These are phyloP conservation scores for Tephrocybe sp. DNA, from an alignment of 768 basidiomycete species.

Conservation along the genomic window DNA sequence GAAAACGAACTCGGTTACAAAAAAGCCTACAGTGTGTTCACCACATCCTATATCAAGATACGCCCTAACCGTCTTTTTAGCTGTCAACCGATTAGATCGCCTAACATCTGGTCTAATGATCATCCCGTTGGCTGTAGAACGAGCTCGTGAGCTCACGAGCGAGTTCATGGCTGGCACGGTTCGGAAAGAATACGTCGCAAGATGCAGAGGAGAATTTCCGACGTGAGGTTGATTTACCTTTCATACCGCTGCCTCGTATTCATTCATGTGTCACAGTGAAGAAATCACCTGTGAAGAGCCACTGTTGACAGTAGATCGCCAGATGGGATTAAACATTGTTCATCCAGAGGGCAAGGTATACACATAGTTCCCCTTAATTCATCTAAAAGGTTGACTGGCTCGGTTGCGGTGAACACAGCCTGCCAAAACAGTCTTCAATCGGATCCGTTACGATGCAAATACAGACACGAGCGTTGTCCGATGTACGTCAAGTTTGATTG, in stretches of 20 bases:
- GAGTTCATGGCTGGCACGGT: constrained; percentile 85
- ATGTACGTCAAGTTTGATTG: constrained; percentile 47
- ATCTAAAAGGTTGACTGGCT: background rate
- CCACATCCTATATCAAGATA: background rate
- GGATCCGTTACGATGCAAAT: constrained; percentile 75
- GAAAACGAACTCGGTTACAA: constrained; percentile 79
- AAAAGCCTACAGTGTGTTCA: constrained; percentile 77
- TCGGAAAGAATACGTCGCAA: constrained; percentile 90
- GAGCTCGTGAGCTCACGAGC: constrained; percentile 68
- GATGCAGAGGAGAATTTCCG: constrained; percentile 85
- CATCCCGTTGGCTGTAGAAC: constrained; percentile 68
- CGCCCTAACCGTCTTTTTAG: constrained; percentile 39
- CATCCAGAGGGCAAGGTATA: constrained; percentile 91
- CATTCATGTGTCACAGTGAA: constrained; percentile 43
- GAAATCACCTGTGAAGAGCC: constrained; percentile 86
- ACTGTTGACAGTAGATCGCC: constrained; percentile 88
- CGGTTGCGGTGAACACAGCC: constrained; percentile 42
- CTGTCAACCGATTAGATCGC: constrained; percentile 92
- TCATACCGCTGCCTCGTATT: background rate
- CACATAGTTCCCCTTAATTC: background rate
- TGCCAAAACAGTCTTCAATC: constrained; percentile 86
- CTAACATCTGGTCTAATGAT: constrained; percentile 97
- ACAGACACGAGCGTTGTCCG: constrained; percentile 86
- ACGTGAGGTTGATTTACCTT: constrained; percentile 47
- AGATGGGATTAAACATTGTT: constrained; percentile 96